These are phyloP conservation scores for Verticillium nubilum DNA, from an alignment of 2,329 filamentous ascomycete genomes.

Conservation along the genomic window DNA sequence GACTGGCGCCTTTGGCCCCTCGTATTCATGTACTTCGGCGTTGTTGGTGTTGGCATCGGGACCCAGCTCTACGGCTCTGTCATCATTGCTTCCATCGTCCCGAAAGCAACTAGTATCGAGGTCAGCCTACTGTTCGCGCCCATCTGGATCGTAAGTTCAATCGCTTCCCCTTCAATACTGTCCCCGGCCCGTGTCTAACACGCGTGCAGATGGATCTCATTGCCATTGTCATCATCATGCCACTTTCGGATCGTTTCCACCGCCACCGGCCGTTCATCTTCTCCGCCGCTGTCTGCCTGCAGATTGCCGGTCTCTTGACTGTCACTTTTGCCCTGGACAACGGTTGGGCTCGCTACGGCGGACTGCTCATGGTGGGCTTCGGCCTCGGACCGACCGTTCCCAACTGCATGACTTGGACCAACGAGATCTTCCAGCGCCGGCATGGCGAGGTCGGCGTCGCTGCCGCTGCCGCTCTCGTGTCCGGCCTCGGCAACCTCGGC, in stretches of 20 bases:
- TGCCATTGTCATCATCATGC: constrained; percentile 79
- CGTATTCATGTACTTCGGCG: constrained; percentile 88
- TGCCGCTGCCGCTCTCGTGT: constrained; percentile 78
- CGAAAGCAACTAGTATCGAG: constrained; percentile 64
- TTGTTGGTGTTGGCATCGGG: constrained; percentile 87
- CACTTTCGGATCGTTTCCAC: constrained; percentile 83
- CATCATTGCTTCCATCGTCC: constrained; percentile 76
- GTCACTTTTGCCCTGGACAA: constrained; percentile 67
- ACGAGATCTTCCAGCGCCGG: constrained; percentile 81
- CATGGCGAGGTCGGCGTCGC: constrained; percentile 90
- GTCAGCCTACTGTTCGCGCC: constrained; percentile 82
- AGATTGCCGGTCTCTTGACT: constrained; percentile 75
- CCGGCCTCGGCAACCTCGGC: constrained; percentile 79
- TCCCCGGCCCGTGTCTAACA: constrained; percentile 21
- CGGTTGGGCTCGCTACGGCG: constrained; percentile 81
- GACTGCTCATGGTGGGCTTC: constrained; percentile 85
- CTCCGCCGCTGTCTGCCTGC: constrained; percentile 66
- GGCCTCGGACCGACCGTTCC: constrained; percentile 86
- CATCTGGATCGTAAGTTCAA: constrained; percentile 74
- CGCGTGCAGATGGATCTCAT: constrained; percentile 66
- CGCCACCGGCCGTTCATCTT: constrained; percentile 76
- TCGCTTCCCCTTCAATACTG: constrained; percentile 4
- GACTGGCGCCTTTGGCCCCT: constrained; percentile 90
- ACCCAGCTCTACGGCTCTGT: constrained; percentile 84
- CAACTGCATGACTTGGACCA: constrained; percentile 91